Evolutionary conservation across 768 basidiomycete genomes (phyloP).

Genomic region (Leccinum incarnatum): DNA sequence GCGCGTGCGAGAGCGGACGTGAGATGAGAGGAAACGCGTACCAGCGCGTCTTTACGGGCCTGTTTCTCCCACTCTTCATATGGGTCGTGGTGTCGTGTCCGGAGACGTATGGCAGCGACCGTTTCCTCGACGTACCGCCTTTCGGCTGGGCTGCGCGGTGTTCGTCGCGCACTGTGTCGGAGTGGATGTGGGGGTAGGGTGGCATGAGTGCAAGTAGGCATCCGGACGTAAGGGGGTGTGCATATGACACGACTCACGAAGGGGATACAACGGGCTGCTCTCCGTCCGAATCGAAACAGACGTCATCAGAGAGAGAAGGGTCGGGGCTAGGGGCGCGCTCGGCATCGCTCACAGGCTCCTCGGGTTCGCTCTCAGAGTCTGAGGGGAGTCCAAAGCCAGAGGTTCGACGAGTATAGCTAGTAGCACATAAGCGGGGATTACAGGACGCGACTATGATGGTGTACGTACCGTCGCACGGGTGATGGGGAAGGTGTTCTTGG

Average conservation of each 20-base stretch:
- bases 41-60: slow-evolving; percentile 39
- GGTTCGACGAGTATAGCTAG: slow-evolving; percentile 31
- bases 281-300: slow-evolving; percentile 43
- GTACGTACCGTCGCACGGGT: slow-evolving; percentile 39
- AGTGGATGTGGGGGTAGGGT: background rate
- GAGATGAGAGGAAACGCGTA: slow-evolving; percentile 20
- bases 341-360: slow-evolving; percentile 36
- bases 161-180: slow-evolving; percentile 17
- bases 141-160: slow-evolving; percentile 30
- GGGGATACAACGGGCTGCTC: slow-evolving; percentile 33
- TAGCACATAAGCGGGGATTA: background rate
- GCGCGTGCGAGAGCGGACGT: background rate
- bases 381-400: slow-evolving; percentile 57
- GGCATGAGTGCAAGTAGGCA: background rate
- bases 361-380: slow-evolving; percentile 41
- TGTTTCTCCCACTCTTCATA: slow-evolving; percentile 51
- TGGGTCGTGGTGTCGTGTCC: slow-evolving; percentile 42
- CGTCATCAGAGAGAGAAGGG: slow-evolving; percentile 39
- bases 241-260: slow-evolving; percentile 32
- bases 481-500: slow-evolving; percentile 53
- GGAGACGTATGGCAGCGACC: slow-evolving; percentile 44
- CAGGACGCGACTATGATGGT: slow-evolving; percentile 9
- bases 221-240: background rate
- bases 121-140: slow-evolving; percentile 42
- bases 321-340: slow-evolving; percentile 31